Evolutionary conservation across 805 yeast genomes (phyloP).

Genomic region (Wickerhamiella alocasiicola): DNA sequence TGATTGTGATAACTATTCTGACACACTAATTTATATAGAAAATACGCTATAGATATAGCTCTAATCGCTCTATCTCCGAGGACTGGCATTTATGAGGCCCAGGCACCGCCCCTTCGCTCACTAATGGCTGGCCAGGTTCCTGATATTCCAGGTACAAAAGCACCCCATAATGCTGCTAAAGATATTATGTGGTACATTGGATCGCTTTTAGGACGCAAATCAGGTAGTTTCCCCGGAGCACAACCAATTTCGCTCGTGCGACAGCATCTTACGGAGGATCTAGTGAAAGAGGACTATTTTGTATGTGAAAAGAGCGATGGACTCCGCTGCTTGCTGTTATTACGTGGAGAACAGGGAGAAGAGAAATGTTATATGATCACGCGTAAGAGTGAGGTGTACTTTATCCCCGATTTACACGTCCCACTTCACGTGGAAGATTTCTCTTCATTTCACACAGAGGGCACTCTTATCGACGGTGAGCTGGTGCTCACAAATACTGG

Average conservation of each 20-base stretch:
- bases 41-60: neutral
- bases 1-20: too few relatives aligned
- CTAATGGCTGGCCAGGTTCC: slow-evolving; percentile 44
- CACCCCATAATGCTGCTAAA: slow-evolving; percentile 57
- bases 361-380: slow-evolving; percentile 86
- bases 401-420: slow-evolving; percentile 68
- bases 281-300: slow-evolving; percentile 63
- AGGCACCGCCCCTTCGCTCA: neutral
- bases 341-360: slow-evolving; percentile 35
- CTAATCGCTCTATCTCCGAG: neutral
- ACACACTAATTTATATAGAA: too few relatives aligned
- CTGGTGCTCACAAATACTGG: slow-evolving; percentile 43
- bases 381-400: slow-evolving; percentile 74
- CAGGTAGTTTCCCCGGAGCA: slow-evolving; percentile 61
- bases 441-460: slow-evolving; percentile 53
- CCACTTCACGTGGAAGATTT: slow-evolving; percentile 42
- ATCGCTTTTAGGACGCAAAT: slow-evolving; percentile 42
- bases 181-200: slow-evolving; percentile 61
- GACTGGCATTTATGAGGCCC: neutral
- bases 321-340: slow-evolving; percentile 61
- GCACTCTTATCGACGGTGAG: slow-evolving; percentile 90
- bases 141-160: slow-evolving; percentile 70
- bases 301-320: slow-evolving; percentile 98
- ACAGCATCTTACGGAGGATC: slow-evolving; percentile 49
- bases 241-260: slow-evolving; percentile 89